These are phyloP conservation scores for Gymnopilus dilepis DNA, from an alignment of 768 basidiomycete species.

Conservation along the genomic window DNA sequence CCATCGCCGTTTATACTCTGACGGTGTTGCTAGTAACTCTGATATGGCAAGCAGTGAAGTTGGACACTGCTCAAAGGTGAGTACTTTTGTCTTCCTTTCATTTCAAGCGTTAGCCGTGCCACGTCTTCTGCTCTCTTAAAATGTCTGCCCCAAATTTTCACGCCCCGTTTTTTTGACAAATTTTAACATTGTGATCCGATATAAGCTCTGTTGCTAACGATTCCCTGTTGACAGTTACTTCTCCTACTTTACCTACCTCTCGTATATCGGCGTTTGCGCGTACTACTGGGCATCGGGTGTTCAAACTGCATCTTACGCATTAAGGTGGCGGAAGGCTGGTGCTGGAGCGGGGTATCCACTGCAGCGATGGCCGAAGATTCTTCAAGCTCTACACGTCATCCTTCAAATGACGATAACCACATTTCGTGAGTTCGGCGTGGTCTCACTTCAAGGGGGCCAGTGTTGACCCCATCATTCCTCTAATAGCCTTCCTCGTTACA, in stretches of 20 bases:
- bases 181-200: too few species aligned
- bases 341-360: conserved; percentile 51
- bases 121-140: too few species aligned
- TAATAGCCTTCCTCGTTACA: conserved; percentile 67
- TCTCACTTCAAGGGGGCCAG: background rate
- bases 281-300: conserved; percentile 66
- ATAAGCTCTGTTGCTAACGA: background rate
- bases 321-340: conserved; percentile 23
- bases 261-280: conserved; percentile 63
- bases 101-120: background rate
- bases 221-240: conserved; percentile 49
- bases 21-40: conserved; percentile 44
- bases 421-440: conserved; percentile 33
- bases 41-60: conserved; percentile 36
- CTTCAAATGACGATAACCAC: conserved; percentile 55
- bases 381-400: conserved; percentile 63
- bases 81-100: background rate
- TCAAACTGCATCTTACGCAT: conserved; percentile 54
- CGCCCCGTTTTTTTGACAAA: too few species aligned
- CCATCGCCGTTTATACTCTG: conserved; percentile 57
- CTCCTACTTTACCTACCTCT: conserved; percentile 68
- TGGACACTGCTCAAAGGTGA: conserved; percentile 38
- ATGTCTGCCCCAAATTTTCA: too few species aligned
- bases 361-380: conserved; percentile 58
- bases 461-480: background rate